Percentiles rank a stretch among this genome's conserved stretches.
These are phyloP conservation scores for Pleurotus eryngii DNA, from an alignment of 768 basidiomycete genomes.

Conservation along the genomic window DNA sequence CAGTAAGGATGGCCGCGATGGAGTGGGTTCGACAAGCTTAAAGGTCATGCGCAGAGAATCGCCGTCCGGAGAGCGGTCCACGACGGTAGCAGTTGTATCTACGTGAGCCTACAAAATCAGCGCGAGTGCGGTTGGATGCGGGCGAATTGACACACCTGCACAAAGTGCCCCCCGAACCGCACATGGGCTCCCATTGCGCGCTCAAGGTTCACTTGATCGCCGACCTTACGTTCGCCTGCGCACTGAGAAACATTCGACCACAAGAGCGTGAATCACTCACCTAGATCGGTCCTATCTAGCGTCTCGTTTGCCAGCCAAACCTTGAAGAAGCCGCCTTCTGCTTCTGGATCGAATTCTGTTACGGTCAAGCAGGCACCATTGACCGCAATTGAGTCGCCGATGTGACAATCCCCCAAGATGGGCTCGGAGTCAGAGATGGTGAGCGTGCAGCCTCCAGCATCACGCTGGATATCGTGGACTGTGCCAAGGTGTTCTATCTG, in stretches of 20 bases:
- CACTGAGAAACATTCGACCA: neutral
- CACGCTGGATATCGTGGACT: constrained; percentile 59
- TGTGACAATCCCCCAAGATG: constrained; percentile 83
- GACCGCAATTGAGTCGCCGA: constrained; percentile 93
- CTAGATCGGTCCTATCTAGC: constrained; percentile 84
- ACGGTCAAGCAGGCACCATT: constrained; percentile 91
- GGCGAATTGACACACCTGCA: constrained; percentile 59
- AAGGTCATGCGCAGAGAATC: constrained; percentile 87
- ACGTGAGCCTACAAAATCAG: constrained; percentile 73
- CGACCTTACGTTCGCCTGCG: constrained; percentile 72
- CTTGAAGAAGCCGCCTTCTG: constrained; percentile 76
- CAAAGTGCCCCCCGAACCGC: constrained; percentile 95
- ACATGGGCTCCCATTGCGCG: constrained; percentile 91
- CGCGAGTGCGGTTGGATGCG: neutral
- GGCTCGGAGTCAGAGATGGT: constrained; percentile 67
- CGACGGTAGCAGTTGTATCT: constrained; percentile 80
- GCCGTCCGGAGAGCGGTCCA: constrained; percentile 67
- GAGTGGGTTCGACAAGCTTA: constrained; percentile 61
- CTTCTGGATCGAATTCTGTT: constrained; percentile 65
- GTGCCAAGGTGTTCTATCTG: constrained; percentile 91
- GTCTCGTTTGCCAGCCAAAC: constrained; percentile 98
- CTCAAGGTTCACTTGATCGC: constrained; percentile 87
- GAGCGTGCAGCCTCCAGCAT: constrained; percentile 78
- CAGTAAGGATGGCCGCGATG: constrained; percentile 58
- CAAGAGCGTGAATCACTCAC: constrained; percentile 35